Base-by-base conservation (phyloP, 257 asterid species). In the Perilla frutescens region DNA sequence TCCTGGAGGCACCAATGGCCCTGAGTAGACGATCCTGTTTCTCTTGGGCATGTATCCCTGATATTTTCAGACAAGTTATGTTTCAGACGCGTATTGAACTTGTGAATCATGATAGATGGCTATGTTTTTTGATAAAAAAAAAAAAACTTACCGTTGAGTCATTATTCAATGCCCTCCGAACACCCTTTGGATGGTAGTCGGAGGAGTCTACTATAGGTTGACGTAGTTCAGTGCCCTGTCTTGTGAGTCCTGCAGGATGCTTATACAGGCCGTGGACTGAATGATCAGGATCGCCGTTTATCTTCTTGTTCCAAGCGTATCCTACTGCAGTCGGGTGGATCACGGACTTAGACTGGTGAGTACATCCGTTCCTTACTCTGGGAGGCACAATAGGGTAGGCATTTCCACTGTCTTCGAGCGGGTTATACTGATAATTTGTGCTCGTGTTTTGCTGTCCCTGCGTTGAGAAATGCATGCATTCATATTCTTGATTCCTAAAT, bases 1-100 rank as follows among this genome's bases (percentile, higher is more conserved):
- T 2, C 95, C 96, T 5, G 88, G 88, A 68, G 92, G 89, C 83
- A 85, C 47, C 34, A 90, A 62, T 55, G 88, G 96, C 63, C 96
- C 96, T 3, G 96, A 90, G 83, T 71, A 85, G 50, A 45, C 82
- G 51, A 90, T 78, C 83, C 89, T 77, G 79, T 78, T 85, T 76
- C 59, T 86, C 84, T 83, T 80, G 3, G 83, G 84, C 60, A 61
- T 80, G 53, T 62, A 86, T 45, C 84, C 88, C 93, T 87, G 84
- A 66, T 74, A 72, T 13, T 15, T 9, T 29, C 40, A 58, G 39
- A 44, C 32, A 40, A 14, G 41, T 66, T 26, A 45, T 60, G 31
- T 54, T 29, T 72, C 20, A 12, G 8, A 39, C 4, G 68, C n/a
- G 15, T 62, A 29, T 40, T 39, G 8, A 11, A n/a, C 68, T 62